These are phyloP conservation scores for Boletus vermiculosoides DNA, from an alignment of 768 basidiomycete species.

Conservation along the genomic window DNA sequence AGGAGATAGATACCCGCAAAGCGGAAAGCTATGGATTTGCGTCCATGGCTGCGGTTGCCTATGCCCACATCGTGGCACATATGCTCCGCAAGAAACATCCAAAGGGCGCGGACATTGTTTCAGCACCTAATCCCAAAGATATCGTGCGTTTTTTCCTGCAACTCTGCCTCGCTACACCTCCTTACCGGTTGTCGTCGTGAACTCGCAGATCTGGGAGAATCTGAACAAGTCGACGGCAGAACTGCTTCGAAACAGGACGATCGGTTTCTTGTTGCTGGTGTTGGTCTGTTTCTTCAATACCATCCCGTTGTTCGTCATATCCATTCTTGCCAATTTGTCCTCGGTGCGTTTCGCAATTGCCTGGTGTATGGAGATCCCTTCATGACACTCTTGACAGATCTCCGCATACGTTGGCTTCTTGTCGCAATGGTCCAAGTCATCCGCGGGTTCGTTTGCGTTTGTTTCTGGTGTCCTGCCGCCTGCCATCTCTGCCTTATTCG, in stretches of 20 bases:
- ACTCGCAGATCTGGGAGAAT: constrained; percentile 81
- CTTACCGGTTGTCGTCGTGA: neutral
- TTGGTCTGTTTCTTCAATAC: constrained; percentile 94
- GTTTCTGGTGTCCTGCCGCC: constrained; percentile 94
- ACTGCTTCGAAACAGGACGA: constrained; percentile 58
- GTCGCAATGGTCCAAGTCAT: constrained; percentile 61
- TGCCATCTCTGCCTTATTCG: constrained; percentile 81
- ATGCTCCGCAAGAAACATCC: constrained; percentile 65
- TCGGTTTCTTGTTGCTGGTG: constrained; percentile 78
- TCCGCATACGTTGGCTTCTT: constrained; percentile 74
- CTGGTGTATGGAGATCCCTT: neutral
- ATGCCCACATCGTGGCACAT: constrained; percentile 82
- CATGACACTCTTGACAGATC: constrained; percentile 16
- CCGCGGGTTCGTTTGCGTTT: constrained; percentile 70
- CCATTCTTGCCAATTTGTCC: constrained; percentile 87
- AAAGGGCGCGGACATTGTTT: constrained; percentile 64
- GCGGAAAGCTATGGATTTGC: constrained; percentile 92
- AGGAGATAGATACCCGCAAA: constrained; percentile 67
- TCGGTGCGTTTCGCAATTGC: constrained; percentile 47
- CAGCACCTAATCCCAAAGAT: constrained; percentile 89
- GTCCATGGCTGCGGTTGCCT: constrained; percentile 84
- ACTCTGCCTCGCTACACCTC: neutral
- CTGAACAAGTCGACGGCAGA: constrained; percentile 71
- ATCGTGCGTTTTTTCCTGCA: constrained; percentile 49
- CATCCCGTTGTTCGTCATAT: constrained; percentile 85